Percentiles rank a stretch among this genome's conserved stretches.
phyloP scores from a whole-genome alignment of 495 filamentous ascomycete species.

The Podospora anserina region DNA sequence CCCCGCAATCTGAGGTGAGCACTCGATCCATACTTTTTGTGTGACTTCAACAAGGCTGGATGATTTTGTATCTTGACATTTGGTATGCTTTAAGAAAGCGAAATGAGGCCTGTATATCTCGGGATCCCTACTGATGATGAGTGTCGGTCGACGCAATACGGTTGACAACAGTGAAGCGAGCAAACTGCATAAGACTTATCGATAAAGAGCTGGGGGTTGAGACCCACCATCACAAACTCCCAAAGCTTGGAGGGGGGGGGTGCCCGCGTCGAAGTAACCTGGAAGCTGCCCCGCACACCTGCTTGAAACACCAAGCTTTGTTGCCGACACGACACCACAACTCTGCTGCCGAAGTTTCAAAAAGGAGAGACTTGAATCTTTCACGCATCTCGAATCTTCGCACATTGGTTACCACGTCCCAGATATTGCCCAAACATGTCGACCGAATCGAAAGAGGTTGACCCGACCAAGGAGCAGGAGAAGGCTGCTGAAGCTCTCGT shows the following conservation, averaged over 20 bases:
- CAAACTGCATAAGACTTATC: not conserved
- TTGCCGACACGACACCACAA: not conserved
- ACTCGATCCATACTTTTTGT: not conserved
- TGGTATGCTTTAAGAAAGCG: no score
- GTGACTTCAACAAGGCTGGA: not conserved
- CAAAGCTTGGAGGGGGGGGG: not conserved
- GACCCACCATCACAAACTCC: conserved; percentile 1
- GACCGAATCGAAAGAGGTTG: conserved; percentile 49
- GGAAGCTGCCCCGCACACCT: not conserved
- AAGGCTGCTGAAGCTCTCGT: conserved; percentile 23
- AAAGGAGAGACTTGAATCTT: not conserved
- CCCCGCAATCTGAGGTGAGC: not conserved
- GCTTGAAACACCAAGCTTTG: not conserved
- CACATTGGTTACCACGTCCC: no score
- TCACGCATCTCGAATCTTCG: no score
- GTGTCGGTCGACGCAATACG: no score
- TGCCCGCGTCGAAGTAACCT: not conserved
- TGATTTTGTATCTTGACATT: not conserved
- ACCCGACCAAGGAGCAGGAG: conserved; percentile 32
- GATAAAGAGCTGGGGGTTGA: not conserved
- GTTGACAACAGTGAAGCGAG: no score
- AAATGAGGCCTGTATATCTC: not conserved
- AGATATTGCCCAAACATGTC: conserved; percentile 36
- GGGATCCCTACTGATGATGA: not conserved
- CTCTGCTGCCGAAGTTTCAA: not conserved